Conservation (phyloP, 2,329 filamentous ascomycete genomes). For the Alternaria sp. region DNA sequence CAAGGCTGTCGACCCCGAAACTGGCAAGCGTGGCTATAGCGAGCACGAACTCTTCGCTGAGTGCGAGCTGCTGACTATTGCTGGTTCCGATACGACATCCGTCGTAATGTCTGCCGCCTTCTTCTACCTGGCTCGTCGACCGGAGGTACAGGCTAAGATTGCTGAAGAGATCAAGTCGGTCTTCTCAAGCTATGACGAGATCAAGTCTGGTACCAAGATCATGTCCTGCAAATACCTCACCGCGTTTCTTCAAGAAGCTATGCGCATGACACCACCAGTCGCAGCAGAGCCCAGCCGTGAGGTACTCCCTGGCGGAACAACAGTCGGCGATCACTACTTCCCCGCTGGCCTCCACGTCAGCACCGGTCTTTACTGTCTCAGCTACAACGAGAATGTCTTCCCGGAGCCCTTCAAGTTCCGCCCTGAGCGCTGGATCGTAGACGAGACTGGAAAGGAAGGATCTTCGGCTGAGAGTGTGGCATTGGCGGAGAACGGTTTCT, state of each 20-base stretch:
- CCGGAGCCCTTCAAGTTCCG: conserved; percentile 30
- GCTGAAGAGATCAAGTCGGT: conserved; percentile 22
- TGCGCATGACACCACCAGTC: conserved; percentile 31
- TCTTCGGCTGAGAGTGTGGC: conserved; percentile 21
- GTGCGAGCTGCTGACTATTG: conserved; percentile 29
- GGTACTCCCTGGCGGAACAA: conserved; percentile 28
- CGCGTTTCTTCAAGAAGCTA: conserved; percentile 28
- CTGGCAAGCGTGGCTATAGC: conserved; percentile 43
- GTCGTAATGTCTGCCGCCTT: conserved; percentile 24
- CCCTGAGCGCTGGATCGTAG: conserved; percentile 36
- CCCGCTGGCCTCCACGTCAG: conserved; percentile 23
- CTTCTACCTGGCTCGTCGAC: conserved; percentile 29
- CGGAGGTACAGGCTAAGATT: conserved; percentile 20
- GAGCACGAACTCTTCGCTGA: conserved; percentile 48
- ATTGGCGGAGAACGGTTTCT: conserved; percentile 21
- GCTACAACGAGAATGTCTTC: conserved; percentile 22
- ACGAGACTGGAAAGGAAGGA: conserved; percentile 14
- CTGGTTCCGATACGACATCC: conserved; percentile 32
- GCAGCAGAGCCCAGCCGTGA: conserved; percentile 25
- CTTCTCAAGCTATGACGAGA: conserved; percentile 26
- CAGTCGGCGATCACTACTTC: conserved; percentile 24
- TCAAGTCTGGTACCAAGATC: conserved; percentile 22
- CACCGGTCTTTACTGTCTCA: conserved; percentile 21
- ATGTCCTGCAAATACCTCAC: conserved; percentile 28
- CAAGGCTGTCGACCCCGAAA: conserved; percentile 50